Percentiles rank a stretch among this genome's conserved stretches.
Conservation (phyloP, 768 basidiomycete genomes). For the Roridomyces roridus region DNA sequence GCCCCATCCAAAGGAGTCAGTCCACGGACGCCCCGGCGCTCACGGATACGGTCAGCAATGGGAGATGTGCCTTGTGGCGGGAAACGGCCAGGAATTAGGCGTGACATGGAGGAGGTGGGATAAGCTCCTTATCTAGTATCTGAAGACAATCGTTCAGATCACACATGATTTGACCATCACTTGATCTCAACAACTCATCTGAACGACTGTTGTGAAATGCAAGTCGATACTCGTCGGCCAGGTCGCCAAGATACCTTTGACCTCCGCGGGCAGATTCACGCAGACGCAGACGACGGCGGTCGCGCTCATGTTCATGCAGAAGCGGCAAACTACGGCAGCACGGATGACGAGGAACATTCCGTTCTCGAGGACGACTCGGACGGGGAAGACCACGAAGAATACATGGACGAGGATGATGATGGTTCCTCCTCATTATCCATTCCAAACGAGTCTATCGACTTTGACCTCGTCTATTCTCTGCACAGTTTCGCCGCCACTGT, state of each 20-base stretch:
- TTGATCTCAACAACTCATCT: too few relatives aligned
- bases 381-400: conserved; percentile 72
- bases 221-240: conserved; percentile 16
- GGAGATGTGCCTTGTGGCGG: conserved; percentile 48
- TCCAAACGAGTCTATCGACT: conserved; percentile 92
- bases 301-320: conserved; percentile 56
- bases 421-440: conserved; percentile 84
- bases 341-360: conserved; percentile 79
- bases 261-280: conserved; percentile 68
- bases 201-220: too few relatives aligned
- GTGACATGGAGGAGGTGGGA: too few relatives aligned
- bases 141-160: too few relatives aligned
- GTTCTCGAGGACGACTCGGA: conserved; percentile 88
- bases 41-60: conserved; percentile 56
- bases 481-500: conserved; percentile 98
- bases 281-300: conserved; percentile 53
- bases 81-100: conserved; percentile 50
- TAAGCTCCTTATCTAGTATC: too few relatives aligned
- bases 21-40: conserved; percentile 53
- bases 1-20: conserved; percentile 57
- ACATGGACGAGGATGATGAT: conserved; percentile 78
- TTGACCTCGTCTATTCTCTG: conserved; percentile 90
- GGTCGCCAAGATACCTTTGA: conserved; percentile 69
- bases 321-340: conserved; percentile 42
- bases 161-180: too few relatives aligned